phyloP scores from a whole-genome alignment of 345 rosid genomes.

The Gossypium turneri region DNA sequence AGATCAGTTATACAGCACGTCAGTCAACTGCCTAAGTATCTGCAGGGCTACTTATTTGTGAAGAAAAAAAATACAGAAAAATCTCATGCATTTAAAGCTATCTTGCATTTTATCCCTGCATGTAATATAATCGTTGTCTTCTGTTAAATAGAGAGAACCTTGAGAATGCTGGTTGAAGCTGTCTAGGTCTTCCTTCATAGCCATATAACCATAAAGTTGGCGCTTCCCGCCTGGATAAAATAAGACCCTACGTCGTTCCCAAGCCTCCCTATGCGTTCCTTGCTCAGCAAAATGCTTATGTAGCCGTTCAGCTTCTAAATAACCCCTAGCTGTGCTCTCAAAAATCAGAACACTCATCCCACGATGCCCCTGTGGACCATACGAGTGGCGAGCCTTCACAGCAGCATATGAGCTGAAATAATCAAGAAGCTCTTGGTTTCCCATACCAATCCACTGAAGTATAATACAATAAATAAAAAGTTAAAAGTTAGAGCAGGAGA shows the following conservation, averaged over 20 bases:
- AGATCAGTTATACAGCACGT: not conserved
- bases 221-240: conserved; percentile 68
- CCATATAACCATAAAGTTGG: conserved; percentile 85
- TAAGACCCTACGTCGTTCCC: conserved; percentile 42
- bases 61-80: not conserved
- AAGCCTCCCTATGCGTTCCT: conserved; percentile 74
- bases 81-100: not conserved
- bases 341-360: conserved; percentile 84
- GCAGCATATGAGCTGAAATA: conserved; percentile 65
- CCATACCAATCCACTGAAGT: conserved; percentile 96
- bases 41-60: not conserved
- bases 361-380: conserved; percentile 96
- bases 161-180: conserved; percentile 15
- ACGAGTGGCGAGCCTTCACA: conserved; percentile 78
- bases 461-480: conserved; percentile 4
- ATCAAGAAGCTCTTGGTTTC: conserved; percentile 84
- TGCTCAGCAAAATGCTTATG: conserved; percentile 63
- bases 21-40: not conserved
- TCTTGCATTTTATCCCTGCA: not conserved
- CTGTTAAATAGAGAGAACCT: not conserved
- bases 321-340: conserved; percentile 72
- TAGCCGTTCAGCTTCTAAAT: conserved; percentile 76
- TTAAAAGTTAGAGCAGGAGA: not conserved
- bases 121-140: no score
- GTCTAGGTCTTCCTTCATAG: conserved; percentile 64